Percentiles rank a stretch among this genome's conserved stretches.
phyloP scores from a whole-genome alignment of 2,329 filamentous ascomycete genomes.

The Sporothrix pallida region DNA sequence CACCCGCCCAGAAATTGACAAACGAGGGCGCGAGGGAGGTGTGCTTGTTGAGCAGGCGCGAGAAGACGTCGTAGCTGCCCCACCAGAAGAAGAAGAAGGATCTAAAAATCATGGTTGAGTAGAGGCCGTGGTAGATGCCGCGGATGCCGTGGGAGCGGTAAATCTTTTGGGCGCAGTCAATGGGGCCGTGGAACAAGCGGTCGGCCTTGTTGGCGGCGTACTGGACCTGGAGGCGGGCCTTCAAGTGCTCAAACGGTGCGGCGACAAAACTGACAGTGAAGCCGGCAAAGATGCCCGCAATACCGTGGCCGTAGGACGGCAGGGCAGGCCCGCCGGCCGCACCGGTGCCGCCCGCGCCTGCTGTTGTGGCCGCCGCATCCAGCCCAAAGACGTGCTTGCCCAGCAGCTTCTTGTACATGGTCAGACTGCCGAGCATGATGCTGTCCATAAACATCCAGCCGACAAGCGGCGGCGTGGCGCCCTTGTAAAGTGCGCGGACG shows the following conservation, averaged over 20 bases:
- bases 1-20: conserved; percentile 97
- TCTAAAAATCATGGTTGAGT: conserved; percentile 84
- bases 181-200: conserved; percentile 81
- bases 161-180: conserved; percentile 80
- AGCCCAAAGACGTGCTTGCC: conserved; percentile 74
- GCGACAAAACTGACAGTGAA: conserved; percentile 91
- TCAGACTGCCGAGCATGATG: conserved; percentile 88
- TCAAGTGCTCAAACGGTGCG: conserved; percentile 92
- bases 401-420: conserved; percentile 83
- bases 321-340: conserved; percentile 57
- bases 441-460: conserved; percentile 99
- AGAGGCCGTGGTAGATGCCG: conserved; percentile 85
- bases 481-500: conserved; percentile 86
- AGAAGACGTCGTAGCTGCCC: conserved; percentile 90
- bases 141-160: conserved; percentile 72
- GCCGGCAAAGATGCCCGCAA: conserved; percentile 86
- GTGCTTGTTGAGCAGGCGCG: conserved; percentile 66
- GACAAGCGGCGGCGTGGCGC: conserved; percentile 85
- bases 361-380: conserved; percentile 47
- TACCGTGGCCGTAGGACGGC: conserved; percentile 79
- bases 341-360: conserved; percentile 32
- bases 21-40: conserved; percentile 76
- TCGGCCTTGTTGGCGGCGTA: conserved; percentile 81
- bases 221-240: conserved; percentile 91
- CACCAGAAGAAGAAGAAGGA: conserved; percentile 98